Base-by-base conservation (phyloP, 2,329 filamentous ascomycete species). In the Leptographium radiaticola region DNA sequence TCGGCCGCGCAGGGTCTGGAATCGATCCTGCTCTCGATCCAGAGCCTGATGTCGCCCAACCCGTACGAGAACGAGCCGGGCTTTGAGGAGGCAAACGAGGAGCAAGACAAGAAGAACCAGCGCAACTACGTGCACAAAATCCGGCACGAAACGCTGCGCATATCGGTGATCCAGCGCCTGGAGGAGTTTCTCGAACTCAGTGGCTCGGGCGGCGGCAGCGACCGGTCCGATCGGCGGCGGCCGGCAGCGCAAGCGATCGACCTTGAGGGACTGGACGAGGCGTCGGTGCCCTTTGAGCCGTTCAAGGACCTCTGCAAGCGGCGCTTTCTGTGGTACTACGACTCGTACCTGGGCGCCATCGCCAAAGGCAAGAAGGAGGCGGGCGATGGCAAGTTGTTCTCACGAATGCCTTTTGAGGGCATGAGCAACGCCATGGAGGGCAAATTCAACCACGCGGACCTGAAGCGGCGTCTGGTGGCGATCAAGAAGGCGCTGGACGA, bases 11-110 rank as follows among this genome's bases (percentile, higher is more conserved):
- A 97, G 67, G 91, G 93, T 8, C 75, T 98, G 1, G 93, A 97
- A 67, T 97, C 91, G 1, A 88, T 97, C 49, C 70, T 98, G 49
- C 80, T 97, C 52, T 97, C 91, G 6, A 96, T 98, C 55, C 93
- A 98, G 68, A 96, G 90, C 66, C 74, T 98, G 46, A 90, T 98
- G 85, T 95, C 89, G 1, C 71, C 81, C 33, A 95, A 96, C 62
- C 93, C 91, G 0, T 97, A 95, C 68, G 88, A 93, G 65, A 96
- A 97, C 62, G 93, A 98, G 66, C 93, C 93, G 1, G 93, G 93
- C 7, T 96, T 88, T 61, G 91, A 97, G 66, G 78, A 86, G 56
- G 79, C 83, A 13, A 84, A 84, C 47, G 75, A 79, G 10, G 70
- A 75, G 1, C 70, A 75, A 5, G 89, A 95, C 66, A 84, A 87